Evolutionary conservation across 2,329 filamentous ascomycete species (phyloP).

Genomic region (Sarocladium brachiariae): DNA sequence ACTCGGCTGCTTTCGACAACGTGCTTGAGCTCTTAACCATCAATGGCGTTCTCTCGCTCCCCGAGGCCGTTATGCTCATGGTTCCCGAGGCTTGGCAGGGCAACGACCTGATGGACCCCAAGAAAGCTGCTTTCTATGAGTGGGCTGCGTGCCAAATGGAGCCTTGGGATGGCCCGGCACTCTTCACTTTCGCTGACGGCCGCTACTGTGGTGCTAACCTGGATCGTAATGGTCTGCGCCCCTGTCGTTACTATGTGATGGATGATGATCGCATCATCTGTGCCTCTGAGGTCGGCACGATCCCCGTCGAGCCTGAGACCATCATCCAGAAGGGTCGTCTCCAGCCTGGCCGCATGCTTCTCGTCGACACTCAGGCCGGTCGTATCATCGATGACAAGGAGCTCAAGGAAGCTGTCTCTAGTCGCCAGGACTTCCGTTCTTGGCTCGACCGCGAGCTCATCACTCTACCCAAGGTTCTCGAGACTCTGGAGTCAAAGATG

Average conservation of each 20-base stretch:
- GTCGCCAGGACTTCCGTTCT: slow-evolving; percentile 75
- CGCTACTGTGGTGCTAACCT: slow-evolving; percentile 96
- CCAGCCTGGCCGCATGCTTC: slow-evolving; percentile 90
- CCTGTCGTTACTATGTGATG: slow-evolving; percentile 94
- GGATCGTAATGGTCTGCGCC: slow-evolving; percentile 89
- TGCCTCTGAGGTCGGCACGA: slow-evolving; percentile 92
- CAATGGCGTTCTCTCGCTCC: slow-evolving; percentile 90
- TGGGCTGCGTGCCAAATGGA: slow-evolving; percentile 99
- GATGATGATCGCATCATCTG: slow-evolving; percentile 97
- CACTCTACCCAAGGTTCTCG: slow-evolving; percentile 68
- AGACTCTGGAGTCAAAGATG: slow-evolving; percentile 50
- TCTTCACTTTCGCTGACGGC: slow-evolving; percentile 96
- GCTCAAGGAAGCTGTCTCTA: slow-evolving; percentile 82
- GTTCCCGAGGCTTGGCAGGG: slow-evolving; percentile 97
- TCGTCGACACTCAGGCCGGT: slow-evolving; percentile 83
- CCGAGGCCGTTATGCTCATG: slow-evolving; percentile 98
- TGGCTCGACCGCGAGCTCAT: slow-evolving; percentile 87
- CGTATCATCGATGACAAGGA: slow-evolving; percentile 93
- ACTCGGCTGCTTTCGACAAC: slow-evolving; percentile 96
- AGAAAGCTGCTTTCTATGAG: slow-evolving; percentile 96
- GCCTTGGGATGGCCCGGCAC: slow-evolving; percentile 92
- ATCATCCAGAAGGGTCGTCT: slow-evolving; percentile 90
- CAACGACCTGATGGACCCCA: slow-evolving; percentile 83
- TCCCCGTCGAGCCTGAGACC: slow-evolving; percentile 80
- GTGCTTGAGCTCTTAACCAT: slow-evolving; percentile 90